Base-by-base conservation (phyloP, 257 asterid genomes). In the Fraxinus cuspidata region DNA sequence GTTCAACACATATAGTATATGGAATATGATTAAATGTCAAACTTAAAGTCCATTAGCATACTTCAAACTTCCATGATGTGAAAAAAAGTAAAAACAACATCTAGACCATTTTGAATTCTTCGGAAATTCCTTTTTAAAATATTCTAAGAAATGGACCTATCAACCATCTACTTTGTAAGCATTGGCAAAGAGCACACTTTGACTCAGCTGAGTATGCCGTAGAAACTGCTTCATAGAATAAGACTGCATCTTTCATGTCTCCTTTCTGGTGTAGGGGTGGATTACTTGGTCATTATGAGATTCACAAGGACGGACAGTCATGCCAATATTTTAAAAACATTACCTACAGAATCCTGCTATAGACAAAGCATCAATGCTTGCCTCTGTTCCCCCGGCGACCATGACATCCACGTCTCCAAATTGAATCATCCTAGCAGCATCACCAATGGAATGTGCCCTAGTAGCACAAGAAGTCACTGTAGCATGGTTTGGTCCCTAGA, bases 381-480 rank as follows among this genome's bases (percentile, higher is more conserved):
- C 90, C 84, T 95, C 98, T 58, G 99, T 95, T 69, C 99, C 99
- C 8, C 99, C 98, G 0, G 99, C 97, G 83, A 95, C 94, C 98
- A 93, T 95, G 74, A 93, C 99, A 85, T 93, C 94, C 78, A 86
- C 97, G 89, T 93, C 99, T 64, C 99, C 99, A 81, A 89, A 90
- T 74, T 87, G 99, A 81, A 95, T 95, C 98, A 95, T 95, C 89
- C 97, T 91, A 38, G 90, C 79, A 60, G 98, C 97, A 84, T 95
- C 99, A 79, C 99, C 99, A 69, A 95, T 87, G 40, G 92, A 95
- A 86, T 95, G 98, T 42, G 99, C 96, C 82, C 98, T 98, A 44
- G 99, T 93, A 53, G 99, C 99, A 87, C 99, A 93, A 77, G 99
- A 98, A 85, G 98, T 95, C 81, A 93, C 98, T 86, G 99, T 93